phyloP scores from a whole-genome alignment of 306 rosid genomes.

The Corylus heterophylla region DNA sequence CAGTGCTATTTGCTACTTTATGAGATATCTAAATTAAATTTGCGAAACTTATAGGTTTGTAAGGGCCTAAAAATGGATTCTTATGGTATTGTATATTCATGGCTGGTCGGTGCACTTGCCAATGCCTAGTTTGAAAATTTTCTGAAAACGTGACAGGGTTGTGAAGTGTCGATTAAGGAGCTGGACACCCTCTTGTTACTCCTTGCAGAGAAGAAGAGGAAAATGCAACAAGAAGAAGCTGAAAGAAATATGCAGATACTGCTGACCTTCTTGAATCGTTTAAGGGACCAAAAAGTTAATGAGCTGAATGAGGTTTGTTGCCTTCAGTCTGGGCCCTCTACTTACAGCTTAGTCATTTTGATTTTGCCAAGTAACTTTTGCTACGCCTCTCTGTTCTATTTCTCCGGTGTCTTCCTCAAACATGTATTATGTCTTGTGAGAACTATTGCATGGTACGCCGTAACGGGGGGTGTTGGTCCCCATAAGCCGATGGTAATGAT shows the following conservation, averaged over 20 bases:
- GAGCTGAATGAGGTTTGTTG: constrained; percentile 80
- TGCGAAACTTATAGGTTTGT: neutral
- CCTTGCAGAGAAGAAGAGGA: constrained; percentile 87
- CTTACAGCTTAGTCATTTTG: neutral
- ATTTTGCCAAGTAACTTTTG: neutral
- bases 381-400: neutral
- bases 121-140: constrained; percentile 5
- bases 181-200: constrained; percentile 73
- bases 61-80: neutral
- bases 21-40: neutral
- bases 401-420: neutral
- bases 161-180: constrained; percentile 87
- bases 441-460: neutral
- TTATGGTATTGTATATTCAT: neutral
- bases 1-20: neutral
- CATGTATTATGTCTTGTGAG: neutral
- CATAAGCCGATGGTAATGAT: neutral
- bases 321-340: constrained; percentile 16
- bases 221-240: constrained; percentile 98
- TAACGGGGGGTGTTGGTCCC: neutral
- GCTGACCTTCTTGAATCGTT: constrained; percentile 81
- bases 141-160: constrained; percentile 55
- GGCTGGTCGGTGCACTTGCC: neutral
- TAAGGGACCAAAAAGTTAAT: constrained; percentile 80
- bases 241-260: constrained; percentile 94